Evolutionary conservation across 805 yeast genomes (phyloP).

Genomic region (Saccharomycopsis sp.): DNA sequence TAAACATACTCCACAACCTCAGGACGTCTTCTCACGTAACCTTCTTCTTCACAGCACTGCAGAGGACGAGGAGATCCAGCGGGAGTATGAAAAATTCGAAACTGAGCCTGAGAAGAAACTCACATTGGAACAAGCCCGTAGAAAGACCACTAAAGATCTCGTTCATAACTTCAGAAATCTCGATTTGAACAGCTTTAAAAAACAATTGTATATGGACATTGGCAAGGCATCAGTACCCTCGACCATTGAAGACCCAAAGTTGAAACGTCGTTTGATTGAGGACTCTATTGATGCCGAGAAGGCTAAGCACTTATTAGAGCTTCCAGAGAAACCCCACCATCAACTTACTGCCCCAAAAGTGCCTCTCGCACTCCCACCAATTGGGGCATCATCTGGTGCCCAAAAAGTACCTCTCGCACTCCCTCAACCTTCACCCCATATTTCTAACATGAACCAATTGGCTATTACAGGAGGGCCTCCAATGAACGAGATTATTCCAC

Average conservation of each 20-base stretch:
- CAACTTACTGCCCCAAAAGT: background rate
- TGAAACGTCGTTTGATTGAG: background rate
- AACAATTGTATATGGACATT: background rate
- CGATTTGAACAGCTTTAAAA: background rate
- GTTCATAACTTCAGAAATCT: background rate
- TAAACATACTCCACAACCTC: background rate
- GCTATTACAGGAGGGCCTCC: background rate
- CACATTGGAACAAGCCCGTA: background rate
- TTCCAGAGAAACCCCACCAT: background rate
- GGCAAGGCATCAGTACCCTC: background rate
- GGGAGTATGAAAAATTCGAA: background rate
- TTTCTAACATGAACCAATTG: background rate
- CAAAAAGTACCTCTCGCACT: background rate
- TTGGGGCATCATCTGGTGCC: background rate
- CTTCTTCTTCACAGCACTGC: conserved; percentile 1
- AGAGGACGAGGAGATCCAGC: background rate
- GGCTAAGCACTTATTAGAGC: background rate
- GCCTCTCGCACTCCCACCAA: background rate
- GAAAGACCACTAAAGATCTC: background rate
- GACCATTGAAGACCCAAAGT: background rate
- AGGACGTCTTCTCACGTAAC: conserved; percentile 2
- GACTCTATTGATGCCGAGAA: background rate
- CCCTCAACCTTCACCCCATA: background rate
- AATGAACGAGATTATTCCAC: background rate
- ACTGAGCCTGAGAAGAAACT: background rate